Evolutionary conservation across 2,329 filamentous ascomycete species (phyloP), one percentile per base, ranked within the genome.

Genomic region (Penicillium sp.): DNA sequence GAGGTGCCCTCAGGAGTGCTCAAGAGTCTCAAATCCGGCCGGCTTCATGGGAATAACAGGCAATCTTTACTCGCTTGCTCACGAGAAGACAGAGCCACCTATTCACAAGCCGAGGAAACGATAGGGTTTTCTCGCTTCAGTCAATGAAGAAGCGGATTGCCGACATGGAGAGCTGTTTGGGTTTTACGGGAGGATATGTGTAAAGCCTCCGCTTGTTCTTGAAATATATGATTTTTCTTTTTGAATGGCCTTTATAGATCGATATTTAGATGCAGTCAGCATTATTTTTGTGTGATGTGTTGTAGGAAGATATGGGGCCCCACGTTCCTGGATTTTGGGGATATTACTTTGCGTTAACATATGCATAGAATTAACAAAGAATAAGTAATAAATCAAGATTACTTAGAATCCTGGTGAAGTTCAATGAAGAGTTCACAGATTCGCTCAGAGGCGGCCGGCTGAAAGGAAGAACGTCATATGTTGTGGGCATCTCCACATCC

Each of bases 391-490:
- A 34, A 34, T 34, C 1, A 7, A 23, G 4, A 9, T 4, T n/a
- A n/a, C n/a, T n/a, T 10, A 1, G 13, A 23, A 34, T 33, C 4
- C 4, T 4, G 6, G 5, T 46, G 13, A 21, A 19, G 10, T 45
- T 29, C 10, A 45, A 45, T 25, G 31, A 36, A 31, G 9, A 25
- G 31, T 47, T n/a, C 31, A 29, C 6, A 10, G 4, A 21, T 34
- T 40, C 48, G 5, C 23, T 11, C 23, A 27, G 19, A 49, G 29
- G 38, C 43, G 41, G 55, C 46, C 48, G 56, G 50, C 33, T 48
- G 50, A 57, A 55, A 43, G 54, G 60, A 58, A 48, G 44, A 56
- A 48, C 53, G 56, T 61, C 54, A 45, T 61, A 60, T 40, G 50
- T 43, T 55, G 47, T 53, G 33, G 16, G 31, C 45, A 48, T 52